Percentiles rank a stretch among this genome's conserved stretches.
Evolutionary conservation across 2,329 filamentous ascomycete species (phyloP).

Genomic region (Didymella exigua): DNA sequence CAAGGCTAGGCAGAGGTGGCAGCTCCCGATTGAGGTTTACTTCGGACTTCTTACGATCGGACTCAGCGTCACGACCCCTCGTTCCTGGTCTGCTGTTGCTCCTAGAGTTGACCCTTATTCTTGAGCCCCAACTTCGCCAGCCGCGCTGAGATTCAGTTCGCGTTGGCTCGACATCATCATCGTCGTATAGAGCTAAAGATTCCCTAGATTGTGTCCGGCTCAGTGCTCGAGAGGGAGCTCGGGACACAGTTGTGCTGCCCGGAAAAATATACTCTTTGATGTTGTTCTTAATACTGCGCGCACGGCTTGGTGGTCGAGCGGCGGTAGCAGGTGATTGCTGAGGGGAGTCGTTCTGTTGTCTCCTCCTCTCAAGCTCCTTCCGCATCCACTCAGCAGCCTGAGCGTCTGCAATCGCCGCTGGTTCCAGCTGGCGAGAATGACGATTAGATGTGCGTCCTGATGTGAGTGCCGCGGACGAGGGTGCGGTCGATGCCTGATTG

Average conservation of each 20-base stretch:
- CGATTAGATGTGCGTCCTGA: slow-evolving; percentile 50
- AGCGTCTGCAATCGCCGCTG: slow-evolving; percentile 48
- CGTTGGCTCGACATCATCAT: slow-evolving; percentile 21
- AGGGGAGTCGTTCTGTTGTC: slow-evolving; percentile 28
- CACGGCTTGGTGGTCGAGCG: slow-evolving; percentile 43
- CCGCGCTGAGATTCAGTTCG: slow-evolving; percentile 36
- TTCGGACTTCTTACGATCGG: slow-evolving; percentile 37
- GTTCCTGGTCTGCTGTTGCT: slow-evolving; percentile 41
- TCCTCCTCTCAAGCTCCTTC: slow-evolving; percentile 50
- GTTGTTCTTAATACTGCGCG: slow-evolving; percentile 46
- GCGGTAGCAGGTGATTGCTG: slow-evolving; percentile 28
- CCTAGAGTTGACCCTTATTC: slow-evolving; percentile 41
- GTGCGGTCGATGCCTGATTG: slow-evolving; percentile 49
- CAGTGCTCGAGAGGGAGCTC: slow-evolving; percentile 27
- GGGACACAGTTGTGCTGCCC: slow-evolving; percentile 29
- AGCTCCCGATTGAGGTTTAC: slow-evolving; percentile 56
- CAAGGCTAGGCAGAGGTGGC: slow-evolving; percentile 55
- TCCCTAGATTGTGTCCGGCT: slow-evolving; percentile 45
- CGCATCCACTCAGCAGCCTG: slow-evolving; percentile 53
- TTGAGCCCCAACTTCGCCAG: slow-evolving; percentile 50
- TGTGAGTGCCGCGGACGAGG: slow-evolving; percentile 51
- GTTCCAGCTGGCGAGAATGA: slow-evolving; percentile 46
- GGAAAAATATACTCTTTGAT: slow-evolving; percentile 53
- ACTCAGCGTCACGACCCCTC: slow-evolving; percentile 32
- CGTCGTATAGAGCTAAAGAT: slow-evolving; percentile 33